Evolutionary conservation across 352 stramenopile genomes (phyloP), one percentile per base, ranked within the genome.

Genomic region (Saprolegnia parasitica): DNA sequence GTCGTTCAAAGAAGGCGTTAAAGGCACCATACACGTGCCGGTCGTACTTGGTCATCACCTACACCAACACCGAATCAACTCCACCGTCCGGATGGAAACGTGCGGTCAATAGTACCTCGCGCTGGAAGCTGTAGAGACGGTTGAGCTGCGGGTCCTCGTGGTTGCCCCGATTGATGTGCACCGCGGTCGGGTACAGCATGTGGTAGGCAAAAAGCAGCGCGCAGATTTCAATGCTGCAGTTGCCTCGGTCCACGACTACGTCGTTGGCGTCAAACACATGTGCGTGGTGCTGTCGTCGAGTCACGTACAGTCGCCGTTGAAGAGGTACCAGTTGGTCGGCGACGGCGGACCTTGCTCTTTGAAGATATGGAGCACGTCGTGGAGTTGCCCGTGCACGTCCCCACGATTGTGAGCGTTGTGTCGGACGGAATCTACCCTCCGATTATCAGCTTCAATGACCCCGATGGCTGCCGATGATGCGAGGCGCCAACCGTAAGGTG

Each of bases 161-260:
- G 71, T 95, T 95, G 52, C 87, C 87, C 3, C 87, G 72, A 65
- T 93, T 91, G 21, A 94, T 46, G 18, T 74, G 68, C 10, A 94
- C 73, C 16, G 62, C 74, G 10, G 84, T 56, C 16, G 81, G 80
- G 46, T 75, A 74, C 16, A 81, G 52, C 18, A 81, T 72, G 66
- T 89, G 84, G 62, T 86, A 84, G 9, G 73, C 71, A 24, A 86
- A 72, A 24, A 89, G 71, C 39, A 74, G 74, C 26, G 73, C 72
- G 29, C 83, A 71, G 0, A 90, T 75, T 71, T 95, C 84, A 11
- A 79, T 52, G 26, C 82, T 81, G 26, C 86, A 72, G 26, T 52
- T 62, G 4, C 87, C 87, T 2, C 86, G 71, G 71, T 95, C 87
- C 15, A 93, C 87, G 63, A 90, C 62, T 68, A 58, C 20, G 1